A percentile compares a stretch with the other conserved stretches of the same genome.
phyloP scores from a whole-genome alignment of 2,329 filamentous ascomycete genomes.

The Epichloe sibirici region DNA sequence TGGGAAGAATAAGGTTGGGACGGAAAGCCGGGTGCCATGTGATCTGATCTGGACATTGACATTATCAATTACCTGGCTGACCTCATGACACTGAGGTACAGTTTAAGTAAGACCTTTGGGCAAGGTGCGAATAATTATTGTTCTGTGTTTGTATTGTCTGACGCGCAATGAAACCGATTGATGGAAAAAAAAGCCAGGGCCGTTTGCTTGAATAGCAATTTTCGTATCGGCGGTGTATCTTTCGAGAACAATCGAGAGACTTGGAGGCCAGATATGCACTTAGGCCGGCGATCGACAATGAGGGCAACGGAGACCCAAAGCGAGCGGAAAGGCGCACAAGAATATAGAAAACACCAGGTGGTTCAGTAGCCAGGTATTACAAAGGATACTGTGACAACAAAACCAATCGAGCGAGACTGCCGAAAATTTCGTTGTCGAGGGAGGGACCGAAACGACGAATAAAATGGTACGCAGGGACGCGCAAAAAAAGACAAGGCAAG shows the following conservation, averaged over 20 bases:
- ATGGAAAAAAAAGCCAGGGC: constrained; percentile 4
- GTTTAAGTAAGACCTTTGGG: not conserved
- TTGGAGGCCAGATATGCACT: not conserved
- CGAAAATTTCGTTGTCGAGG: not conserved
- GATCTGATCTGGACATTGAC: constrained; percentile 77
- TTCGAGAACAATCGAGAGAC: not conserved
- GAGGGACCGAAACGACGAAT: not conserved
- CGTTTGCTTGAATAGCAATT: not conserved
- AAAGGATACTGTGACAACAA: constrained; percentile 17
- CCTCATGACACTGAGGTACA: constrained; percentile 8
- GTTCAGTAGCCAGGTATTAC: constrained; percentile 23
- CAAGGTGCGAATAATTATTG: not conserved
- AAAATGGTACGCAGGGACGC: not conserved
- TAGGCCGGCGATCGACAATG: not conserved
- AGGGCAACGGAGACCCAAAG: not conserved
- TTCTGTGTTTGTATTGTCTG: constrained; percentile 3
- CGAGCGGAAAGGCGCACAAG: constrained; percentile 3
- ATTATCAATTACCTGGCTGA: constrained; percentile 69
- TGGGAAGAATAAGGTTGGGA: constrained; percentile 51
- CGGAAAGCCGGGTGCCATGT: constrained; percentile 74
- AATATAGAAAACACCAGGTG: constrained; percentile 6
- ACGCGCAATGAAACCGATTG: not conserved
- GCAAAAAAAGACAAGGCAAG: not conserved
- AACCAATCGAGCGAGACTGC: not conserved
- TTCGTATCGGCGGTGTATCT: not conserved